Conservation (phyloP, 257 asterid genomes). For the Echium plantagineum region DNA sequence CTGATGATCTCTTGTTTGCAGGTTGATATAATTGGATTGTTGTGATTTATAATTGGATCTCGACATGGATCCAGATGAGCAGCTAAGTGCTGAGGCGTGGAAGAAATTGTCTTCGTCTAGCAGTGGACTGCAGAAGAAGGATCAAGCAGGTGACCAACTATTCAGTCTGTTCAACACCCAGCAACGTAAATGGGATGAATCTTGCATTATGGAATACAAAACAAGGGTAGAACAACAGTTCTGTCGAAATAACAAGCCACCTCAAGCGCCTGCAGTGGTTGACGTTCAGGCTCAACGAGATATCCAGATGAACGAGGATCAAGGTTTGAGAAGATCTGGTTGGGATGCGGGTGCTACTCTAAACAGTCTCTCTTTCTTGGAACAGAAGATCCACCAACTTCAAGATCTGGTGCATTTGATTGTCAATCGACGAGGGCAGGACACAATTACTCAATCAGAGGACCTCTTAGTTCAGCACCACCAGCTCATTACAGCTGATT, state of each 20-base stretch:
- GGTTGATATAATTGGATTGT: constrained; percentile 12
- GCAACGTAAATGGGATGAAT: constrained; percentile 35
- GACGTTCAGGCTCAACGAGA: constrained; percentile 20
- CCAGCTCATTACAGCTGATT: constrained; percentile 80
- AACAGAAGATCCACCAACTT: constrained; percentile 77
- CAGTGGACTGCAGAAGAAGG: constrained; percentile 23
- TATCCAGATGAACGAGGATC: constrained; percentile 25
- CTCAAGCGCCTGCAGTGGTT: constrained; percentile 19
- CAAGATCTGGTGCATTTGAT: constrained; percentile 67
- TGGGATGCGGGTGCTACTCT: constrained; percentile 70
- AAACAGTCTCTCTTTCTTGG: constrained; percentile 65
- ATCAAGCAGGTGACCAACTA: constrained; percentile 20
- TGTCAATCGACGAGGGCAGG: constrained; percentile 37
- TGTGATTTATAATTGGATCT: constrained; percentile 12
- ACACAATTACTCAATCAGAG: constrained; percentile 24
- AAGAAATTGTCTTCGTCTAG: constrained; percentile 27
- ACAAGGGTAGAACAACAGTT: constrained; percentile 26
- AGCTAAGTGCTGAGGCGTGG: constrained; percentile 36
- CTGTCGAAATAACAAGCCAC: constrained; percentile 23
- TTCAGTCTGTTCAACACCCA: constrained; percentile 28
- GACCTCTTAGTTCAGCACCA: constrained; percentile 65
- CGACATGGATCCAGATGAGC: constrained; percentile 59
- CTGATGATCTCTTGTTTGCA: constrained; percentile 7
- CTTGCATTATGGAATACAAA: constrained; percentile 34
- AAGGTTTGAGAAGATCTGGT: constrained; percentile 22